Percentiles rank a stretch among this genome's conserved stretches.
These are phyloP conservation scores for Stenogyne calaminthoides DNA, from an alignment of 305 asterid species.

Conservation along the genomic window DNA sequence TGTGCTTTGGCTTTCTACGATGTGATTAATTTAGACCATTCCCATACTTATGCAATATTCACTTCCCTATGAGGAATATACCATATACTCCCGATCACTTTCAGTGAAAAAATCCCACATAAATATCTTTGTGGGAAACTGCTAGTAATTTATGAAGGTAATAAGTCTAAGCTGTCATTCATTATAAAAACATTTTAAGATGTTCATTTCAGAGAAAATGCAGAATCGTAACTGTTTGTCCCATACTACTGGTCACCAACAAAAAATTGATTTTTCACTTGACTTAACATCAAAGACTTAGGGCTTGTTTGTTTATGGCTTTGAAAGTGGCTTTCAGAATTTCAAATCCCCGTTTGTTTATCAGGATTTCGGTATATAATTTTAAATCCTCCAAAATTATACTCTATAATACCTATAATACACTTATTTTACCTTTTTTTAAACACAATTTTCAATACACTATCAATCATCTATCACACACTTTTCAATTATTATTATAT, in stretches of 20 bases:
- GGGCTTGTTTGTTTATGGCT: too few species aligned
- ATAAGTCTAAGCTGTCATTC: background rate
- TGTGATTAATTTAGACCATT: background rate
- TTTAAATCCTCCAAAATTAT: too few species aligned
- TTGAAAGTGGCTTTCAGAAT: too few species aligned
- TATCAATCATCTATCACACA: too few species aligned
- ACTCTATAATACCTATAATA: too few species aligned
- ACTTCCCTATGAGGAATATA: background rate
- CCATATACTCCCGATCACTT: background rate
- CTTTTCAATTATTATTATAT: too few species aligned
- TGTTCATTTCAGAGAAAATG: background rate
- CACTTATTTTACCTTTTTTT: too few species aligned
- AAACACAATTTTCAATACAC: too few species aligned
- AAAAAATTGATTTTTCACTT: conserved; percentile 2
- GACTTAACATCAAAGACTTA: conserved; percentile 9
- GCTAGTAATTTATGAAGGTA: background rate
- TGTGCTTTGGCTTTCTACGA: background rate
- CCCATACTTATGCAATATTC: conserved; percentile 6
- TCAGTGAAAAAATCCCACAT: background rate
- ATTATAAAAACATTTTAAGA: background rate
- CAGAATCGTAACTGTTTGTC: background rate
- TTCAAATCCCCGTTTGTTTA: too few species aligned
- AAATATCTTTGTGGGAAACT: background rate
- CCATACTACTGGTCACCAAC: background rate
- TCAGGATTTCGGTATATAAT: too few species aligned